Evolutionary conservation across 2,329 filamentous ascomycete genomes (phyloP), one percentile per base, ranked within the genome.

Genomic region (Atkinsonella hypoxylon): DNA sequence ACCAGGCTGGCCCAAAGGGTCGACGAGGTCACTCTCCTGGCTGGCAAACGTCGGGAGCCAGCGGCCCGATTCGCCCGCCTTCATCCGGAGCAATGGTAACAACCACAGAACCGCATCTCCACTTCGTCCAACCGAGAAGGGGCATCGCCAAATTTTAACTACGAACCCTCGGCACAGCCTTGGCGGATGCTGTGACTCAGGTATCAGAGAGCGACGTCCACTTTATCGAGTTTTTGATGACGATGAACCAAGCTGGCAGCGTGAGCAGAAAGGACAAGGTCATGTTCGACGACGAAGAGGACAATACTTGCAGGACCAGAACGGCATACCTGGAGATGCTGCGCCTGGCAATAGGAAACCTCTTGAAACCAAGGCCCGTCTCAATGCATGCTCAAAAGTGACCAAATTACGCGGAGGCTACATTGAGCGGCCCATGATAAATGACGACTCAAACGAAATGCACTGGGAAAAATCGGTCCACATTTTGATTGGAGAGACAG

Each of bases 401-500:
- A 38, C 47, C 15, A 18, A 26, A 46, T 47, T 47, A 34, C 46
- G 31, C 18, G 26, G 34, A 15, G 48, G 51, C 32, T 38, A 51
- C 44, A 45, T 48, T 43, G 48, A 53, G 36, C 31, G 34, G 8
- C 48, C 47, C 15, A 20, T 39, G 7, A 39, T 48, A 18, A 46
- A 36, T 15, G 31, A 30, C 20, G 3, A 6, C 17, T 34, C 40
- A 22, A 34, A 49, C 9, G 22, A 51, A 53, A 56, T 55, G 36
- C 52, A 52, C 39, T 58, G 66, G 56, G 66, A 65, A 12, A 62
- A 69, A 39, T 67, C 67, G 51, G 62, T 74, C 3, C 66, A 72
- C 48, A 64, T 71, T 54, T 65, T 78, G 54, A 73, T 76, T 45
- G 63, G 65, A 53, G 70, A 77, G 57, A 70, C 74, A 4, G 74